These are phyloP conservation scores for Claviceps sorghi DNA, from an alignment of 2,329 filamentous ascomycete genomes.

Conservation along the genomic window DNA sequence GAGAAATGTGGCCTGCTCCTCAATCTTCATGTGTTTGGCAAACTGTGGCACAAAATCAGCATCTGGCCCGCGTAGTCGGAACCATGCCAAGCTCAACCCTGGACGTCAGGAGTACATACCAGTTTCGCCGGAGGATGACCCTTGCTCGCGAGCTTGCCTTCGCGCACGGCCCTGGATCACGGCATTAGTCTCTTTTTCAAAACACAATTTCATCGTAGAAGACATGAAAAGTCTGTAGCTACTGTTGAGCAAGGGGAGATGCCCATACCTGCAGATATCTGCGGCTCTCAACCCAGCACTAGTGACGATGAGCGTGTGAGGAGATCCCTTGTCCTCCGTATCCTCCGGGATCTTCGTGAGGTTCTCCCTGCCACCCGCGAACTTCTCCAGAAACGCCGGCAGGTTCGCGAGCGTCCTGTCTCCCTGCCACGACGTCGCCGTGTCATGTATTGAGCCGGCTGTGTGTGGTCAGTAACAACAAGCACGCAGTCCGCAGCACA, in stretches of 20 bases:
- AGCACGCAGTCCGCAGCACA: background rate
- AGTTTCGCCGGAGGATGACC: slow-evolving; percentile 71
- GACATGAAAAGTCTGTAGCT: background rate
- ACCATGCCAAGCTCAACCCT: no score
- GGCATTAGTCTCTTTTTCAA: background rate
- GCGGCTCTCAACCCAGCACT: slow-evolving; percentile 74
- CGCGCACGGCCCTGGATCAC: slow-evolving; percentile 46
- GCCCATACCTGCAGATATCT: slow-evolving; percentile 57
- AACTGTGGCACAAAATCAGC: slow-evolving; percentile 35
- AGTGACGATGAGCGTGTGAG: slow-evolving; percentile 82
- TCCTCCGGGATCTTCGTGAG: slow-evolving; percentile 52
- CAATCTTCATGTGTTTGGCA: slow-evolving; percentile 93
- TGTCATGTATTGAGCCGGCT: slow-evolving; percentile 68
- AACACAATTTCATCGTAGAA: no score
- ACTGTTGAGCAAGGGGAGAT: background rate
- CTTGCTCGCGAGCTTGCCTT: slow-evolving; percentile 56
- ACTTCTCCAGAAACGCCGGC: slow-evolving; percentile 61
- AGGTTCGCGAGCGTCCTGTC: slow-evolving; percentile 57
- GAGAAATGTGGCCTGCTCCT: slow-evolving; percentile 68
- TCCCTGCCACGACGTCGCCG: slow-evolving; percentile 59
- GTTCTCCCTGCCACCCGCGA: slow-evolving; percentile 40
- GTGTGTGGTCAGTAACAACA: slow-evolving; percentile 4
- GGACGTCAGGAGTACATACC: slow-evolving; percentile 20
- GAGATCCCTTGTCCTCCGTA: slow-evolving; percentile 54
- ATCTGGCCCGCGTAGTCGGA: background rate